Percentiles rank a stretch among this genome's conserved stretches.
phyloP scores from a whole-genome alignment of 768 basidiomycete genomes.

The Harrya chromipes region DNA sequence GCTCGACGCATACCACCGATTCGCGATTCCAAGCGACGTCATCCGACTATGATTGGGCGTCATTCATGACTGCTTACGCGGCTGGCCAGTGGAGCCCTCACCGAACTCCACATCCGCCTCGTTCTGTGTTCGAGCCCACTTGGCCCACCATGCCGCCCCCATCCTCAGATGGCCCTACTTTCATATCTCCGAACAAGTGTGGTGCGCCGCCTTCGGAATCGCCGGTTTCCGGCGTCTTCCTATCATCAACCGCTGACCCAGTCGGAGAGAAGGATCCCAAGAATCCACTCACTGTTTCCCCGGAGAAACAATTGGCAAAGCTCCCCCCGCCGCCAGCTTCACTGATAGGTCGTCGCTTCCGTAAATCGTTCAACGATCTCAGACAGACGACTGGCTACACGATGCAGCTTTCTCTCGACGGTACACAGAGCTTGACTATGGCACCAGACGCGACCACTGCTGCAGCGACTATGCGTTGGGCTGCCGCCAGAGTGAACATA shows the following conservation, averaged over 20 bases:
- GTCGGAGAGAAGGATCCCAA: slow-evolving; percentile 19
- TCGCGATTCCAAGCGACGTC: slow-evolving; percentile 17
- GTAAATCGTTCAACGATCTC: slow-evolving; percentile 46
- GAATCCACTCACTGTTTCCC: slow-evolving; percentile 18
- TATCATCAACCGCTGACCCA: slow-evolving; percentile 10
- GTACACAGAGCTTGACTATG: slow-evolving; percentile 27
- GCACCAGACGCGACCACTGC: slow-evolving; percentile 59
- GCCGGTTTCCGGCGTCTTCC: slow-evolving; percentile 6
- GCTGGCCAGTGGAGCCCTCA: slow-evolving; percentile 79
- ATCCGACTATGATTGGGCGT: slow-evolving; percentile 62
- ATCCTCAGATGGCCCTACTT: slow-evolving; percentile 6
- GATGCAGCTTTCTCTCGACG: slow-evolving; percentile 29
- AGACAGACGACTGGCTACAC: slow-evolving; percentile 30
- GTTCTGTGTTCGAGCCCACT: slow-evolving; percentile 24
- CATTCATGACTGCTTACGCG: slow-evolving; percentile 75
- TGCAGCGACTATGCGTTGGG: slow-evolving; percentile 82
- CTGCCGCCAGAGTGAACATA: slow-evolving; percentile 78
- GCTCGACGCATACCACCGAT: slow-evolving; percentile 9
- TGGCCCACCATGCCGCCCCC: slow-evolving; percentile 12
- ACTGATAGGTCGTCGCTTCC: slow-evolving; percentile 38
- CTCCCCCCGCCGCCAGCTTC: slow-evolving; percentile 25
- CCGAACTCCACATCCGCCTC: slow-evolving; percentile 60
- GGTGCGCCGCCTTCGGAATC: slow-evolving; percentile 9
- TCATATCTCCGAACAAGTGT: slow-evolving; percentile 5
- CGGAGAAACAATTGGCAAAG: slow-evolving; percentile 27